Percentiles rank a stretch among this genome's conserved stretches.
phyloP scores from a whole-genome alignment of 2,329 filamentous ascomycete genomes.

The Aspergillus hiratsukae region DNA sequence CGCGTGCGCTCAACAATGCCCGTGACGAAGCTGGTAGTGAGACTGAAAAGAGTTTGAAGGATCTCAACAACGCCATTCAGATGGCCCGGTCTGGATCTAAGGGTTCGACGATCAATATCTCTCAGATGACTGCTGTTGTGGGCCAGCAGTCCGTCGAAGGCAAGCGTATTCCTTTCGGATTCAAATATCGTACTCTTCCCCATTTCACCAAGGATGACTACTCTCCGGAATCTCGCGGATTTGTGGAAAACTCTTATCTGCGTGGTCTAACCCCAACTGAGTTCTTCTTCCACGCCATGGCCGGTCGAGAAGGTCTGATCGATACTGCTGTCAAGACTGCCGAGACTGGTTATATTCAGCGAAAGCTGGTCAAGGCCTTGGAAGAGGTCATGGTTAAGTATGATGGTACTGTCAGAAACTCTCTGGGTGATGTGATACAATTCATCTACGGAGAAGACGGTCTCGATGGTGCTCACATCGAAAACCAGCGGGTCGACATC shows the following conservation, averaged over 20 bases:
- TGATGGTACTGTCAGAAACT: slow-evolving; percentile 95
- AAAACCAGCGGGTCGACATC: slow-evolving; percentile 85
- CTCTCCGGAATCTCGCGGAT: slow-evolving; percentile 91
- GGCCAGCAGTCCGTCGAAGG: slow-evolving; percentile 98
- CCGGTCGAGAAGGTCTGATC: slow-evolving; percentile 98
- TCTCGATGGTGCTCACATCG: slow-evolving; percentile 86
- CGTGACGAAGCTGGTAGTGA: slow-evolving; percentile 94
- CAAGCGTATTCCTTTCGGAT: slow-evolving; percentile 97
- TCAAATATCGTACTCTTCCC: slow-evolving; percentile 94
- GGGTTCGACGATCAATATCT: slow-evolving; percentile 98
- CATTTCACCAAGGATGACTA: slow-evolving; percentile 99
- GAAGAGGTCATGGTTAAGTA: slow-evolving; percentile 98
- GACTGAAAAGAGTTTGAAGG: slow-evolving; percentile 87
- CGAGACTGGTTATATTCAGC: slow-evolving; percentile 98
- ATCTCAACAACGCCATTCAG: slow-evolving; percentile 91
- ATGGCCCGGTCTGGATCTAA: slow-evolving; percentile 98
- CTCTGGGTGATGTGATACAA: slow-evolving; percentile 90
- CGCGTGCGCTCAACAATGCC: slow-evolving; percentile 86
- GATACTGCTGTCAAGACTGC: slow-evolving; percentile 99
- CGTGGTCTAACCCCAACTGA: slow-evolving; percentile 91
- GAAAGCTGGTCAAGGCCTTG: slow-evolving; percentile 93
- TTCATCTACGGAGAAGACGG: slow-evolving; percentile 98
- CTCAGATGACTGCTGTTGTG: slow-evolving; percentile 97
- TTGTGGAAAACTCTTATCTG: slow-evolving; percentile 97
- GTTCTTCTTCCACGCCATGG: slow-evolving; percentile 99